phyloP scores from a whole-genome alignment of 148 eudicot species.

The Selenicereus undatus region DNA sequence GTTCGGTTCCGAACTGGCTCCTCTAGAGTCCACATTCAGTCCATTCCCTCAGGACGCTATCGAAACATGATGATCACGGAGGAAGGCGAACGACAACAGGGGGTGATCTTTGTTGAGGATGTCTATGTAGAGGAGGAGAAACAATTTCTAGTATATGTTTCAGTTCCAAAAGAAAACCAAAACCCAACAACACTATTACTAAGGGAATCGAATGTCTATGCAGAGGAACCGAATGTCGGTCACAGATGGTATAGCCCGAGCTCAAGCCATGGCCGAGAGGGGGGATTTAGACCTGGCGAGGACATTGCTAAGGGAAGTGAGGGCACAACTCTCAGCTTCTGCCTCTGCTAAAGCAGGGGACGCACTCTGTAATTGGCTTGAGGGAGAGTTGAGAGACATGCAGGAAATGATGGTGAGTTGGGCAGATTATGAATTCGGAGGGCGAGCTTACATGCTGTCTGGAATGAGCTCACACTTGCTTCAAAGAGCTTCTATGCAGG shows the following conservation, averaged over 20 bases:
- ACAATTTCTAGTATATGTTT: constrained; percentile 25
- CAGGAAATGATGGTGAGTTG: constrained; percentile 27
- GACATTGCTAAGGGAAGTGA: constrained; percentile 19
- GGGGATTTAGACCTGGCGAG: constrained; percentile 31
- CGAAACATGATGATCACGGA: background rate
- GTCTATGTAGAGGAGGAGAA: constrained; percentile 38
- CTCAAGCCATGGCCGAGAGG: constrained; percentile 34
- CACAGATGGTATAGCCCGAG: constrained; percentile 31
- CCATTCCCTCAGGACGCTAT: constrained; percentile 35
- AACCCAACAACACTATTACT: background rate
- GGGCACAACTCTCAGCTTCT: constrained; percentile 7
- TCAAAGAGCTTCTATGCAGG: constrained; percentile 38
- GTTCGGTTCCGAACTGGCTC: constrained; percentile 3
- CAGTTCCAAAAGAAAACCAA: constrained; percentile 18
- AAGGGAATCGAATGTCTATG: no score
- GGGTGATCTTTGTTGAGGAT: constrained; percentile 18
- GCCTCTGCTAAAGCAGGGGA: constrained; percentile 34
- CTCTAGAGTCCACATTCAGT: constrained; percentile 14
- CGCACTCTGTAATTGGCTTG: constrained; percentile 18
- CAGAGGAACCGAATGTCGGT: constrained; percentile 31
- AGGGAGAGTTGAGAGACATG: constrained; percentile 32
- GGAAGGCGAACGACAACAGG: background rate
- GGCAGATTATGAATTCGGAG: constrained; percentile 27
- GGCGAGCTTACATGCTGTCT: constrained; percentile 33
- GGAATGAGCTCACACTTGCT: constrained; percentile 28